A percentile compares a stretch with the other conserved stretches of the same genome.
phyloP scores from a whole-genome alignment of 2,329 filamentous ascomycete species.

The Pseudopithomyces maydicus region DNA sequence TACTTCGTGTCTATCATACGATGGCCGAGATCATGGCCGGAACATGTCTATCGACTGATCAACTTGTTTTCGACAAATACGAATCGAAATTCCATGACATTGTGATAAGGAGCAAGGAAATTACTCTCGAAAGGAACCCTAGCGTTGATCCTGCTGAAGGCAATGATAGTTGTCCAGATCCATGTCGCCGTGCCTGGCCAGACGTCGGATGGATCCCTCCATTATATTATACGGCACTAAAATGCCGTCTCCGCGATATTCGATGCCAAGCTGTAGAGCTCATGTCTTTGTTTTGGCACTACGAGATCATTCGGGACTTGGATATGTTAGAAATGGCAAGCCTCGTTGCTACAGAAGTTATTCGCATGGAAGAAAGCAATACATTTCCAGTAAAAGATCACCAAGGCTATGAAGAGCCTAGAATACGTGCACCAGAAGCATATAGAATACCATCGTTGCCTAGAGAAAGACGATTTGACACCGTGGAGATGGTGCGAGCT shows the following conservation, averaged over 20 bases:
- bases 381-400: neutral
- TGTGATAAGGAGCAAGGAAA: slow-evolving; percentile 38
- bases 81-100: slow-evolving; percentile 16
- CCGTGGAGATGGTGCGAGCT: neutral
- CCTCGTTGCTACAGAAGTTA: slow-evolving; percentile 11
- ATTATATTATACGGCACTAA: slow-evolving; percentile 54
- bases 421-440: too few relatives aligned
- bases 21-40: slow-evolving; percentile 25
- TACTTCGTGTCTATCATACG: slow-evolving; percentile 22
- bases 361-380: slow-evolving; percentile 8
- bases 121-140: slow-evolving; percentile 5
- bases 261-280: slow-evolving; percentile 47
- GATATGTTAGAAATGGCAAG: slow-evolving; percentile 37
- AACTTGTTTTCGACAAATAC: slow-evolving; percentile 28
- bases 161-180: neutral
- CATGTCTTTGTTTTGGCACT: slow-evolving; percentile 19
- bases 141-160: neutral
- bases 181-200: slow-evolving; percentile 7
- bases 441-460: neutral
- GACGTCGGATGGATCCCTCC: slow-evolving; percentile 55
- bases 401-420: neutral
- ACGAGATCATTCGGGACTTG: slow-evolving; percentile 30
- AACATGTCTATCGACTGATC: slow-evolving; percentile 9
- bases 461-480: slow-evolving; percentile 1
- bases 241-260: slow-evolving; percentile 52